A percentile compares a stretch with the other conserved stretches of the same genome.
phyloP scores from a whole-genome alignment of 208 protist genomes.

The Trypanosoma cruzi region DNA sequence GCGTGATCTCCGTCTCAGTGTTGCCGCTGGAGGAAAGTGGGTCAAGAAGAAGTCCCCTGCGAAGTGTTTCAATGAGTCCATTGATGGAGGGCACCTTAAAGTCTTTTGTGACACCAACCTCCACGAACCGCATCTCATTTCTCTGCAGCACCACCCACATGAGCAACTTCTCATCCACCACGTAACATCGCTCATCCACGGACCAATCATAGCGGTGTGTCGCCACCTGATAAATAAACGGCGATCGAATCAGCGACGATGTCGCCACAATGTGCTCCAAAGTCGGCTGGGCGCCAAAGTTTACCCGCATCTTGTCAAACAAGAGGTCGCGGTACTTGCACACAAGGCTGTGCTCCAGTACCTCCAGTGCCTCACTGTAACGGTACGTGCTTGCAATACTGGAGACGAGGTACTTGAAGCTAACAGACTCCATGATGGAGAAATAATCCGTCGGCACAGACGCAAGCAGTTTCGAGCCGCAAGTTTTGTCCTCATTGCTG shows the following conservation, averaged over 20 bases:
- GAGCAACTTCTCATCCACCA: slow-evolving; percentile 65
- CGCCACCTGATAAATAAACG: slow-evolving; percentile 79
- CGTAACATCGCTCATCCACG: slow-evolving; percentile 36
- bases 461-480: slow-evolving; percentile 8
- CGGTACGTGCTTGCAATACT: slow-evolving; percentile 81
- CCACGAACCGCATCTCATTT: slow-evolving; percentile 86
- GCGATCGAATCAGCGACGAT: slow-evolving; percentile 50
- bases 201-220: slow-evolving; percentile 72
- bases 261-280: slow-evolving; percentile 87
- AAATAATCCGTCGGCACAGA: slow-evolving; percentile 55
- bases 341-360: slow-evolving; percentile 70
- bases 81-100: slow-evolving; percentile 66
- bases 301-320: slow-evolving; percentile 74
- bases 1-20: slow-evolving; percentile 43
- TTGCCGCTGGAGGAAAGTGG: slow-evolving; percentile 26
- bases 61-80: slow-evolving; percentile 50
- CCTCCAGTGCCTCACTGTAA: slow-evolving; percentile 88
- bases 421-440: slow-evolving; percentile 46
- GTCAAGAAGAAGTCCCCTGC: slow-evolving; percentile 62
- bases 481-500: background rate
- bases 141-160: slow-evolving; percentile 87
- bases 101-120: slow-evolving; percentile 82
- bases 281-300: slow-evolving; percentile 68
- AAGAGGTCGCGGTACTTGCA: slow-evolving; percentile 78
- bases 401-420: slow-evolving; percentile 66